phyloP scores from a whole-genome alignment of 352 stramenopile species.

The Globisporangium emineosum region DNA sequence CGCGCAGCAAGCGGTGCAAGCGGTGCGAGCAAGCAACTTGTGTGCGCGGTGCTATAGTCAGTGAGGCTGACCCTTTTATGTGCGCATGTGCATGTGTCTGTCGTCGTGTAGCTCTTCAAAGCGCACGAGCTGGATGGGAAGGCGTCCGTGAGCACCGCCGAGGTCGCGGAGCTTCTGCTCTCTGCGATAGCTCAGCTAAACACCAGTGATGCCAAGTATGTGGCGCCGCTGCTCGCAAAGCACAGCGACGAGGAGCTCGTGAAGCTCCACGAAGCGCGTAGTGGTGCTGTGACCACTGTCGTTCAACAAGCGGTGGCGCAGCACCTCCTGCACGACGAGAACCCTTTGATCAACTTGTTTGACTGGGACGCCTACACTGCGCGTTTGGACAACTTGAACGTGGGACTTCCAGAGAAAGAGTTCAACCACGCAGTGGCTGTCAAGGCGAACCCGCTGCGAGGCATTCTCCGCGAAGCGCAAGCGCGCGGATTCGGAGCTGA shows the following conservation, averaged over 20 bases:
- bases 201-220: conserved; percentile 26
- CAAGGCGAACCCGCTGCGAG: conserved; percentile 77
- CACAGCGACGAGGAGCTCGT: conserved; percentile 31
- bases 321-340: conserved; percentile 50
- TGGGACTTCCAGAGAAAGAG: conserved; percentile 50
- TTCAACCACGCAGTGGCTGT: conserved; percentile 80
- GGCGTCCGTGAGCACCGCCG: conserved; percentile 10
- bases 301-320: conserved; percentile 48
- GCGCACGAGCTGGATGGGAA: conserved; percentile 24
- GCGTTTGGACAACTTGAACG: conserved; percentile 52
- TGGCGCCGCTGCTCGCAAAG: conserved; percentile 42
- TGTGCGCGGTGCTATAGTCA: neutral
- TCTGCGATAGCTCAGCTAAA: conserved; percentile 20
- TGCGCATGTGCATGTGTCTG: neutral
- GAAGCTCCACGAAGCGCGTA: conserved; percentile 32
- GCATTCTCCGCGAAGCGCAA: conserved; percentile 53
- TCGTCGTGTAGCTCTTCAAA: conserved; percentile 26
- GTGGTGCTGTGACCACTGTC: conserved; percentile 31
- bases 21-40: conserved; percentile 3
- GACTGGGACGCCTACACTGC: conserved; percentile 57
- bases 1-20: conserved; percentile 15
- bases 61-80: neutral
- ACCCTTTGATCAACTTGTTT: conserved; percentile 60
- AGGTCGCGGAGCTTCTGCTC: conserved; percentile 31
- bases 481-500: conserved; percentile 62